These are phyloP conservation scores for Arthrobotrys pseudoclavata DNA, from an alignment of 2,329 filamentous ascomycete species.

Conservation along the genomic window DNA sequence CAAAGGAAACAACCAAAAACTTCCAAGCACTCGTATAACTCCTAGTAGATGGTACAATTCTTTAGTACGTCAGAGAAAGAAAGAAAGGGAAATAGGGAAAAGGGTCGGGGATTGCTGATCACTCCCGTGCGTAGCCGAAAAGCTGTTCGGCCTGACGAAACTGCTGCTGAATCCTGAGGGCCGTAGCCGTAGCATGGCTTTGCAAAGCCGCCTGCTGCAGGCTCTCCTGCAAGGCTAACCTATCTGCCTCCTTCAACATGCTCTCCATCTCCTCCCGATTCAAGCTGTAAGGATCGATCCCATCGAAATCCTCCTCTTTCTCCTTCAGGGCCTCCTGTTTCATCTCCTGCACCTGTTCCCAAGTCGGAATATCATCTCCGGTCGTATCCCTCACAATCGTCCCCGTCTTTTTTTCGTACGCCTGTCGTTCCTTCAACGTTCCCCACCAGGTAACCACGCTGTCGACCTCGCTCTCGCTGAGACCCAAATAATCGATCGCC, in stretches of 20 bases:
- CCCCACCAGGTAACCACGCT: slow-evolving; percentile 62
- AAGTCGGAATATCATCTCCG: slow-evolving; percentile 58
- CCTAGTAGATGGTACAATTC: slow-evolving; percentile 43
- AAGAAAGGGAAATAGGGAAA: slow-evolving; percentile 16
- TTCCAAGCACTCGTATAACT: slow-evolving; percentile 39
- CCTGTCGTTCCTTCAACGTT: slow-evolving; percentile 55
- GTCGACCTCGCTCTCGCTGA: slow-evolving; percentile 62
- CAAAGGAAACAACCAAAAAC: not conserved
- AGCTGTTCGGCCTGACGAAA: slow-evolving; percentile 43
- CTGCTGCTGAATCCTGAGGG: slow-evolving; percentile 24
- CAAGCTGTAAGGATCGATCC: slow-evolving; percentile 35
- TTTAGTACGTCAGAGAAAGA: slow-evolving; percentile 24
- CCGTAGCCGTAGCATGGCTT: slow-evolving; percentile 29
- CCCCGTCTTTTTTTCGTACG: slow-evolving; percentile 42
- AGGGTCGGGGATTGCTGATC: slow-evolving; percentile 5
- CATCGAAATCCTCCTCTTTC: slow-evolving; percentile 32
- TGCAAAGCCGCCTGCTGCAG: slow-evolving; percentile 37
- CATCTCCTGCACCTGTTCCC: slow-evolving; percentile 54
- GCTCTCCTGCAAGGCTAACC: slow-evolving; percentile 39
- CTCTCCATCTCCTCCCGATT: slow-evolving; percentile 45
- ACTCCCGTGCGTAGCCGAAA: slow-evolving; percentile 36
- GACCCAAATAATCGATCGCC: slow-evolving; percentile 61
- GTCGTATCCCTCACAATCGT: slow-evolving; percentile 51
- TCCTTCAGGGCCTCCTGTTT: slow-evolving; percentile 39
- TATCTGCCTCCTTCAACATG: slow-evolving; percentile 48